phyloP scores from a whole-genome alignment of 2,329 filamentous ascomycete genomes.

The Apiospora rasikravindrae region DNA sequence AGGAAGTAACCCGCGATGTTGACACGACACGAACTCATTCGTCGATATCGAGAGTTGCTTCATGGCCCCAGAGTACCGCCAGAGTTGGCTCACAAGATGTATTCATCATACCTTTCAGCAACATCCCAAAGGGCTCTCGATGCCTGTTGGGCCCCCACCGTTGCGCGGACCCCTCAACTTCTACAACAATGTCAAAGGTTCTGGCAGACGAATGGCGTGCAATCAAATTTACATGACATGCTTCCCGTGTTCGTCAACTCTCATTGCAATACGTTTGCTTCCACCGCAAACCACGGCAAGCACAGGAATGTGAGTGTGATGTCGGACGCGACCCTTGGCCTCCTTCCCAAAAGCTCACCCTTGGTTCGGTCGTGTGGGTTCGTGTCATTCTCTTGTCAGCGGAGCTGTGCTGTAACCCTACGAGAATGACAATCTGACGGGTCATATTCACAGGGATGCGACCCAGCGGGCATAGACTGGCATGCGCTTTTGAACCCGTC shows the following conservation, averaged over 20 bases:
- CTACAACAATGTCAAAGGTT: background rate
- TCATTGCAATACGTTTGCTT: background rate
- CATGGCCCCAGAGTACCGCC: background rate
- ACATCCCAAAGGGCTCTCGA: background rate
- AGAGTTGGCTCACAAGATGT: background rate
- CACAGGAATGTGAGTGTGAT: background rate
- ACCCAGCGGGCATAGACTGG: background rate
- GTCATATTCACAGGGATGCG: background rate
- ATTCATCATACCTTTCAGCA: background rate
- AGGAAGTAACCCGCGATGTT: background rate
- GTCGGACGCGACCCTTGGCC: background rate
- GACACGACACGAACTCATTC: background rate
- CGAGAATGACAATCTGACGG: conserved; percentile 10
- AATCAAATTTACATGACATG: background rate
- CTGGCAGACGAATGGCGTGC: background rate
- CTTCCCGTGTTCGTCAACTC: background rate
- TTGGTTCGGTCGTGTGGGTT: background rate
- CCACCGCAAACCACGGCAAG: background rate
- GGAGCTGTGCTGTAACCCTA: conserved; percentile 9
- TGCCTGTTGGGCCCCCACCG: background rate
- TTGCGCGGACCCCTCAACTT: background rate
- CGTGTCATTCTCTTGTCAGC: conserved; percentile 10
- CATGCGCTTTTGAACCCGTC: background rate
- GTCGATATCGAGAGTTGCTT: background rate
- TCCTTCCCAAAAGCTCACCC: background rate